Evolutionary conservation across 345 rosid species (phyloP), one percentile per base, ranked within the genome.

Genomic region (Eucalyptus guilfoylei): DNA sequence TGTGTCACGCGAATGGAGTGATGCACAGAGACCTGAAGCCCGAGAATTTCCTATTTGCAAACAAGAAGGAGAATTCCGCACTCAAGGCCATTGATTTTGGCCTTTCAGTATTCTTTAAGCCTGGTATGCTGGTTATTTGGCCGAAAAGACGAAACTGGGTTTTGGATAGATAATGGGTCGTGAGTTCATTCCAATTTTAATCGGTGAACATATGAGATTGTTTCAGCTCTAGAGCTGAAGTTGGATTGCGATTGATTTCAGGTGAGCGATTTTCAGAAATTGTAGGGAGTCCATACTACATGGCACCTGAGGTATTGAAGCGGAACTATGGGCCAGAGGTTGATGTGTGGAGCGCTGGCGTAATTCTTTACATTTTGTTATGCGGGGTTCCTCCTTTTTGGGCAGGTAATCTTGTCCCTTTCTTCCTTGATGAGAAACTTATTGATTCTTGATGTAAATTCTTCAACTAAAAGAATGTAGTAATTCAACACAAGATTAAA

Each of bases 301-400:
- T 97, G 99, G 99, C 99, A 34, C 99, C 97, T 13, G 99, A 96
- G 89, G 99, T 96, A 47, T 89, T 97, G 94, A 96, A 94, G 95
- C 92, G 96, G 88, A 96, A 95, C 89, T 97, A 97, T 89, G 99
- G 99, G 62, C 99, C 97, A 1, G 99, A 95, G 92, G 95, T 97
- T 89, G 99, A 97, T 90, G 91, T 97, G 6, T 97, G 99, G 99
- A 97, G 99, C 88, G 98, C 97, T 11, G 99, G 99, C 88, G 99
- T 97, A 81, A 96, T 97, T 87, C 95, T 96, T 55, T 97, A 97
- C 88, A 97, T 97, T 87, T 91, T 97, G 91, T 90, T 96, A 72
- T 96, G 99, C 49, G 98, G 99, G 89, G 98, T 96, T 94, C 97
- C 99, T 91, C 98, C 98, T 86, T 96, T 97, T 93, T 97, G 98